Percentiles rank a stretch among this genome's conserved stretches.
Evolutionary conservation across 192 early-diverging fungal species (phyloP).

Genomic region (Backusella tuberculispora): DNA sequence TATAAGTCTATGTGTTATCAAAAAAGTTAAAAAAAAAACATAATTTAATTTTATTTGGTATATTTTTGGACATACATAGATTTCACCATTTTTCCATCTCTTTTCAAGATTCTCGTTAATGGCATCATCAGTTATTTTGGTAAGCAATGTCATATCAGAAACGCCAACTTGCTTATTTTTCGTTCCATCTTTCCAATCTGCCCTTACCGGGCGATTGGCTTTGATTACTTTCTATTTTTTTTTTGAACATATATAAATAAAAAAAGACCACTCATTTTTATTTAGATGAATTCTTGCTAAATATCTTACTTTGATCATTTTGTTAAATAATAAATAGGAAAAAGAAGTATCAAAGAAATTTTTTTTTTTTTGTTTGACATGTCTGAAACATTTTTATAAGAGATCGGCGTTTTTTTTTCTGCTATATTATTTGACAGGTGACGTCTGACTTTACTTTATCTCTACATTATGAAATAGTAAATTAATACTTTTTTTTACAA

Average conservation of each 20-base stretch:
- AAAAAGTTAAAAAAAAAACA: no score
- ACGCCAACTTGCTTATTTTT: slow-evolving; percentile 84
- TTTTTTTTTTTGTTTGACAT: neutral
- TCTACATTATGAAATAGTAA: no score
- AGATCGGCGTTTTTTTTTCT: neutral
- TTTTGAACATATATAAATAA: no score
- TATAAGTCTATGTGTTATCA: slow-evolving; percentile 98
- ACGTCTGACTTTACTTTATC: no score
- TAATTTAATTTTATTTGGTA: no score
- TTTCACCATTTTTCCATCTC: slow-evolving; percentile 81
- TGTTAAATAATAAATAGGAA: neutral
- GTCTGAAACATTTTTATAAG: neutral
- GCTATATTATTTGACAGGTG: neutral
- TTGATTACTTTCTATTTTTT: slow-evolving; percentile 23
- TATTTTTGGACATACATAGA: slow-evolving; percentile 93
- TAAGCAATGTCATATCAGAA: slow-evolving; percentile 89
- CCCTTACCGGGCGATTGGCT: slow-evolving; percentile 51
- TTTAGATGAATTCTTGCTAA: no score
- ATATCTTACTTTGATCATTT: neutral
- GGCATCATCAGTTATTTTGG: slow-evolving; percentile 93
- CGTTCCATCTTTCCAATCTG: slow-evolving; percentile 75
- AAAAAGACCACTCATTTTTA: no score
- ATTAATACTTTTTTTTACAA: no score
- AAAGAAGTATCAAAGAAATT: neutral
- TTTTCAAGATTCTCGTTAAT: slow-evolving; percentile 95